phyloP scores from a whole-genome alignment of 2,329 filamentous ascomycete genomes.

The Pseudocercospora musae region DNA sequence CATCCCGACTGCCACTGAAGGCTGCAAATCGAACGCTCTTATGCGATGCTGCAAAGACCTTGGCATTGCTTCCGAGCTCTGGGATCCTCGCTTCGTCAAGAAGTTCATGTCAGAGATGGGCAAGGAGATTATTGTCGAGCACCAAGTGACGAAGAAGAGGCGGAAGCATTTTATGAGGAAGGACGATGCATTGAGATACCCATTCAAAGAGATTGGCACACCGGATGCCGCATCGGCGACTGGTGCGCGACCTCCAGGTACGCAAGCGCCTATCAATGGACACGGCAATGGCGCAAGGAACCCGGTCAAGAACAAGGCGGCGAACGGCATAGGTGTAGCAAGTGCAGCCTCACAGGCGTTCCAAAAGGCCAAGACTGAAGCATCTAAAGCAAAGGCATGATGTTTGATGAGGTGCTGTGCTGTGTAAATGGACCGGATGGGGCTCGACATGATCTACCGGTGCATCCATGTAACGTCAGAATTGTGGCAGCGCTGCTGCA shows the following conservation, averaged over 20 bases:
- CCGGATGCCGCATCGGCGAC: background rate
- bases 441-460: no score
- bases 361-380: constrained; percentile 10
- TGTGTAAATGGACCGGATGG: background rate
- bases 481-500: background rate
- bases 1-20: constrained; percentile 91
- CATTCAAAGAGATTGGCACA: constrained; percentile 51
- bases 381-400: background rate
- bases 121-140: constrained; percentile 85
- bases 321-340: constrained; percentile 5
- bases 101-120: constrained; percentile 72
- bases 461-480: background rate
- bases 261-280: background rate
- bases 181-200: constrained; percentile 69
- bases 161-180: constrained; percentile 83
- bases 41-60: constrained; percentile 99
- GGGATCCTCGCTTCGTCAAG: constrained; percentile 90
- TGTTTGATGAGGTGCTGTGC: background rate
- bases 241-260: background rate
- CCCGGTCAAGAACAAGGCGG: background rate
- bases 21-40: constrained; percentile 97
- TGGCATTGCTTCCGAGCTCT: constrained; percentile 89
- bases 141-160: constrained; percentile 80
- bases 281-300: background rate
- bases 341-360: constrained; percentile 11